These are phyloP conservation scores for Tetracentron sinense DNA, from an alignment of 164 flowering plant species.

Conservation along the genomic window DNA sequence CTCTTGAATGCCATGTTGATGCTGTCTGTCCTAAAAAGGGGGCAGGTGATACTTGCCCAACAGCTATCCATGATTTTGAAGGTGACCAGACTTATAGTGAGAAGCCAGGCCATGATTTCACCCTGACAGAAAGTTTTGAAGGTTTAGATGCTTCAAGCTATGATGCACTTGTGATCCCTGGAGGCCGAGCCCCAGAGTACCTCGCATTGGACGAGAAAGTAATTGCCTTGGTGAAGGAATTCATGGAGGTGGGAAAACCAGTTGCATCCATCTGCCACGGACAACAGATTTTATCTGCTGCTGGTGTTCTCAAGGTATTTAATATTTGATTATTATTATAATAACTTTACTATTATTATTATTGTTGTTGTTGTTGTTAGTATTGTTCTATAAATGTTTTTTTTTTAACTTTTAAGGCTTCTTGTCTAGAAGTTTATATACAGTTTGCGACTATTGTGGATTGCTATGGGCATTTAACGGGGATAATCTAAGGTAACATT, in stretches of 20 bases:
- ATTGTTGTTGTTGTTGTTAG: neutral
- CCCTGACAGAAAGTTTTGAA: constrained; percentile 62
- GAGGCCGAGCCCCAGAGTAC: constrained; percentile 96
- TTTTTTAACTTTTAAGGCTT: too few species aligned
- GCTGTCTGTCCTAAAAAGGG: constrained; percentile 81
- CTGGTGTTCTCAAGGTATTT: constrained; percentile 85
- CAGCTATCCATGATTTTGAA: constrained; percentile 97
- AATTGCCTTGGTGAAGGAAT: constrained; percentile 57
- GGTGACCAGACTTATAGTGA: constrained; percentile 98
- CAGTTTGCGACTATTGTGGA: too few species aligned
- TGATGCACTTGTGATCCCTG: constrained; percentile 97
- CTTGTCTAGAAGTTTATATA: too few species aligned
- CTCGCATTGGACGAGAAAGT: constrained; percentile 76
- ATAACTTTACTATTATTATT: too few species aligned
- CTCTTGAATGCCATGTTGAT: constrained; percentile 86
- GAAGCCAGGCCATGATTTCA: constrained; percentile 85
- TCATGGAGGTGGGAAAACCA: constrained; percentile 77
- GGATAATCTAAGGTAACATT: too few species aligned
- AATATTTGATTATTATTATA: neutral
- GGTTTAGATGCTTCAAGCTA: constrained; percentile 51
- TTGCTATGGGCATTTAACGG: too few species aligned
- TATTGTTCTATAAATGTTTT: neutral
- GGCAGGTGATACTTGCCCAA: constrained; percentile 82
- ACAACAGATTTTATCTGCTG: constrained; percentile 92
- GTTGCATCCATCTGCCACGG: constrained; percentile 99